Percentiles rank a stretch among this genome's conserved stretches.
These are phyloP conservation scores for Amanita inopinata DNA, from an alignment of 768 basidiomycete genomes.

Conservation along the genomic window DNA sequence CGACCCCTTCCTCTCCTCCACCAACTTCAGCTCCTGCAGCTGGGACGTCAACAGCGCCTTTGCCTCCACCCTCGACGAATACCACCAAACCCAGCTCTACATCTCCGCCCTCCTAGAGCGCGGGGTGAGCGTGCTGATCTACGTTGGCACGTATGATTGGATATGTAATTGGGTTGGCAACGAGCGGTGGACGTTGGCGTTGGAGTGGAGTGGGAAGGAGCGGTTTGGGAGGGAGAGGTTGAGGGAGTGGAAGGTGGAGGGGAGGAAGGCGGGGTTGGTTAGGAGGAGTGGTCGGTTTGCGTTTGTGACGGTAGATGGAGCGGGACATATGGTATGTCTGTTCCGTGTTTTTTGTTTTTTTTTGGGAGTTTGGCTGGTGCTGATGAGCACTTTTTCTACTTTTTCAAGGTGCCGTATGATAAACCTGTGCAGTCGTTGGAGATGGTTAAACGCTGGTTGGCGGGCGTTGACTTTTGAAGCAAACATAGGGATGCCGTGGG, in stretches of 20 bases:
- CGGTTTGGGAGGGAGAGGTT: constrained; percentile 31
- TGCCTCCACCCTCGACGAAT: constrained; percentile 28
- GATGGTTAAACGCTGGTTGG: constrained; percentile 46
- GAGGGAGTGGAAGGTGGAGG: constrained; percentile 50
- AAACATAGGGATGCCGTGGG: constrained; percentile 7
- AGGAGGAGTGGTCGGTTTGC: constrained; percentile 42
- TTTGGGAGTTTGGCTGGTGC: constrained; percentile 9
- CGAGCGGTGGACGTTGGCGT: constrained; percentile 54
- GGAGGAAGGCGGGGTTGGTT: constrained; percentile 29
- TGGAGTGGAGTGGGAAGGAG: constrained; percentile 62
- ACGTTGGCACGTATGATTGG: constrained; percentile 65
- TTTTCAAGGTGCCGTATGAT: constrained; percentile 43
- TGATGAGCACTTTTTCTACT: too few relatives aligned
- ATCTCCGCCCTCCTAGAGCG: constrained; percentile 63
- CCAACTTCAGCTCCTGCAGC: constrained; percentile 26
- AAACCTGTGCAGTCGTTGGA: constrained; percentile 48
- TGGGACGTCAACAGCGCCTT: constrained; percentile 41
- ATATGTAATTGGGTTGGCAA: constrained; percentile 74
- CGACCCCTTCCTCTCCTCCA: constrained; percentile 27
- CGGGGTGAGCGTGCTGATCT: constrained; percentile 58
- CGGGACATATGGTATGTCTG: constrained; percentile 60
- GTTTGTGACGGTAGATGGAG: constrained; percentile 53
- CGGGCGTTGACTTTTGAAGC: constrained; percentile 4
- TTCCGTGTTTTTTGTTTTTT: background rate
- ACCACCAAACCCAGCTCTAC: constrained; percentile 41